A percentile compares a stretch with the other conserved stretches of the same genome.
Conservation (phyloP, 2,329 filamentous ascomycete genomes). For the Colletotrichum destructivum region DNA sequence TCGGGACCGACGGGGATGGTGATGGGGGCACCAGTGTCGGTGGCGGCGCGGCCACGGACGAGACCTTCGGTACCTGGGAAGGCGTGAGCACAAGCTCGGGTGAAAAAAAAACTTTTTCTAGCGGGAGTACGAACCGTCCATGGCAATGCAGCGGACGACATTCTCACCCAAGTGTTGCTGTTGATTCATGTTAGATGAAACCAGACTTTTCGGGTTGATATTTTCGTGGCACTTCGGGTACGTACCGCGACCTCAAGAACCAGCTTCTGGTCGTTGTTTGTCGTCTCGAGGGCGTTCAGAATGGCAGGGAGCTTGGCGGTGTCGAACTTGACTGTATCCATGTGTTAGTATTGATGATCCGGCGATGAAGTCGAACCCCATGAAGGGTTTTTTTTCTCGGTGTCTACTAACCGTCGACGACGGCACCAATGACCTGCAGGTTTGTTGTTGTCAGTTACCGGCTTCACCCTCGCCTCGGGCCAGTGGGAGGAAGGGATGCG, state of each 20-base stretch:
- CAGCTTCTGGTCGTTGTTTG: constrained; percentile 94
- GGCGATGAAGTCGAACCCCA: constrained; percentile 21
- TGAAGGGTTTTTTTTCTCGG: constrained; percentile 31
- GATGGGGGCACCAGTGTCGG: constrained; percentile 95
- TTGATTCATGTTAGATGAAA: constrained; percentile 55
- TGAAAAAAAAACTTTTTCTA: constrained; percentile 43
- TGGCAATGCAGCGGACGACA: constrained; percentile 99
- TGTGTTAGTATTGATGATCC: constrained; percentile 30
- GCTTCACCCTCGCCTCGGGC: constrained; percentile 30
- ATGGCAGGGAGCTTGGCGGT: constrained; percentile 93
- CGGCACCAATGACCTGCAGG: constrained; percentile 95
- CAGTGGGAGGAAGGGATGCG: constrained; percentile 26
- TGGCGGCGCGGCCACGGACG: constrained; percentile 87
- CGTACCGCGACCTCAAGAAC: constrained; percentile 96
- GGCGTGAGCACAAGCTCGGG: constrained; percentile 35
- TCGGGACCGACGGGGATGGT: constrained; percentile 93
- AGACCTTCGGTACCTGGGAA: constrained; percentile 96
- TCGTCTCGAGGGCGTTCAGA: constrained; percentile 94
- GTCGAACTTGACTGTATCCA: constrained; percentile 90
- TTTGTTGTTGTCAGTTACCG: constrained; percentile 67
- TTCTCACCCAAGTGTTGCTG: constrained; percentile 99
- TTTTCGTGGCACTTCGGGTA: constrained; percentile 34
- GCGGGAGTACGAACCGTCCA: constrained; percentile 84
- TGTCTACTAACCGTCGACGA: constrained; percentile 89
- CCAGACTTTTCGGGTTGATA: constrained; percentile 14